A percentile compares a stretch with the other conserved stretches of the same genome.
Evolutionary conservation across 2,329 filamentous ascomycete genomes (phyloP).

Genomic region (Emericellopsis atlantica): DNA sequence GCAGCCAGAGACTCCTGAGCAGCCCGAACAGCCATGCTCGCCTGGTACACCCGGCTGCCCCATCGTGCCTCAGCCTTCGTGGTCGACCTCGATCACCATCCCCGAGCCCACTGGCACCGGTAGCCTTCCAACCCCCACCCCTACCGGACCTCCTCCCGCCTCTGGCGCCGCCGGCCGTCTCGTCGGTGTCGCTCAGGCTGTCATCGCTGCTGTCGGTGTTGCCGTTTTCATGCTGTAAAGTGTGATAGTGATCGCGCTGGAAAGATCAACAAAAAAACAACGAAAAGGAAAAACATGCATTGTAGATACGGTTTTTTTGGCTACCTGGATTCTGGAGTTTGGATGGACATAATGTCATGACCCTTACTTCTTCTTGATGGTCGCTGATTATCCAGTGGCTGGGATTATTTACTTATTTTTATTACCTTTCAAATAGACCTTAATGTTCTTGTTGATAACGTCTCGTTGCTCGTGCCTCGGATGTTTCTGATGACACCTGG

Average conservation of each 20-base stretch:
- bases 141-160: slow-evolving; percentile 8
- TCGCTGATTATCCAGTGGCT: no score
- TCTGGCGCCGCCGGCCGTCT: slow-evolving; percentile 18
- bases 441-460: no score
- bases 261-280: not conserved
- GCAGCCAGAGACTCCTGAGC: not conserved
- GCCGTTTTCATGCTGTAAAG: slow-evolving; percentile 20
- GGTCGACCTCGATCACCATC: not conserved
- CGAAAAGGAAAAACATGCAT: not conserved
- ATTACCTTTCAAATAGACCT: no score
- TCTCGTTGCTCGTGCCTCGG: no score
- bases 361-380: no score
- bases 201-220: slow-evolving; percentile 17
- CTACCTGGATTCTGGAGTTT: no score
- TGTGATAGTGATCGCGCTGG: not conserved
- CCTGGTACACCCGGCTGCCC: not conserved
- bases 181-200: slow-evolving; percentile 12
- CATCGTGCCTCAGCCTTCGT: not conserved
- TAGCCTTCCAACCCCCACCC: slow-evolving; percentile 6
- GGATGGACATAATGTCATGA: no score
- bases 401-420: no score
- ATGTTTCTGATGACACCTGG: no score
- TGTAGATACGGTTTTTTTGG: no score
- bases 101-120: not conserved
- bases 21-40: not conserved